phyloP scores from a whole-genome alignment of 176 grass and related monocot genomes.

The Paspalum vaginatum region DNA sequence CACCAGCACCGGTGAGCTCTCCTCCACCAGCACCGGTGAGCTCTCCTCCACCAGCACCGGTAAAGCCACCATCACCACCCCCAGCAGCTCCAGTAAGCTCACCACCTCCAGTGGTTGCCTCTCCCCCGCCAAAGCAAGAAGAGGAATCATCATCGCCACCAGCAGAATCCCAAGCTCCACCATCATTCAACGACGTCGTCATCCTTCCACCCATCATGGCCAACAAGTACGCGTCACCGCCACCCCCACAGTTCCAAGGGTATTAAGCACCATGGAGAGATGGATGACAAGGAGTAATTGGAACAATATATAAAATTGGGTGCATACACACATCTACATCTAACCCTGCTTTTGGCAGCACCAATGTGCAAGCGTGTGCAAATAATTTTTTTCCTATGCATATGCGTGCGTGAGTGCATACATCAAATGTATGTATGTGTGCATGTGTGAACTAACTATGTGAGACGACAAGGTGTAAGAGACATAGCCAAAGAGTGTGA shows the following conservation, averaged over 20 bases:
- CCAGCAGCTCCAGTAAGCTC: conserved; percentile 20
- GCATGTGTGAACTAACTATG: neutral
- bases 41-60: conserved; percentile 29
- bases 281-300: neutral
- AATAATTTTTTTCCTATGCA: conserved; percentile 20
- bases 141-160: neutral
- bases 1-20: neutral
- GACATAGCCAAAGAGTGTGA: neutral
- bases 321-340: neutral
- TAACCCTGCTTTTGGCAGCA: neutral
- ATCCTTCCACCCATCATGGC: conserved; percentile 54
- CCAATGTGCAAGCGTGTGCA: neutral
- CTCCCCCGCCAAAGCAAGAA: conserved; percentile 16
- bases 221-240: conserved; percentile 45
- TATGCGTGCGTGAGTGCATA: neutral
- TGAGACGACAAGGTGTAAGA: conserved; percentile 17
- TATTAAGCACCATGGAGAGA: conserved; percentile 33
- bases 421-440: neutral
- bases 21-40: conserved; percentile 18
- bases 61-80: neutral
- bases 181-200: conserved; percentile 36
- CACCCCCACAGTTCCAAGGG: conserved; percentile 59
- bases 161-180: neutral
- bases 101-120: neutral
- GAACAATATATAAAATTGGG: neutral